Evolutionary conservation across 306 rosid species (phyloP), one percentile per base, ranked within the genome.

Genomic region (Dalbergia cultrata): DNA sequence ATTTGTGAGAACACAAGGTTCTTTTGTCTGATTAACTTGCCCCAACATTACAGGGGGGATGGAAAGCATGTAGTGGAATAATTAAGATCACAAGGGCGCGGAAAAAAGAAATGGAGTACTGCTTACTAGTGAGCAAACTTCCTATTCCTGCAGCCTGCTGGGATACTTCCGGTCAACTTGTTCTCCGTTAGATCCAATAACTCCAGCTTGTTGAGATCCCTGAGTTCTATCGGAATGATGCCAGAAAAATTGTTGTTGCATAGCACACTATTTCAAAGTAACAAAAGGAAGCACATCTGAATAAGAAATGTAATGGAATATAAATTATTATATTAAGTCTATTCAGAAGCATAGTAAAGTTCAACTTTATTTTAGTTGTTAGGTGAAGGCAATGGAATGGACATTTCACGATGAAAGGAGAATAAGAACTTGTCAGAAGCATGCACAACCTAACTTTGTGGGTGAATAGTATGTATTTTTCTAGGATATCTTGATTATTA

Each of bases 111-210:
- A 62, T 61, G 65, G 72, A 50, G 31, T 58, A 69, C 72, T 56
- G 79, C 86, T 78, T 88, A 95, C 97, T 88, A 70, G 82, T 74
- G 87, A 44, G 91, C 92, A 74, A 90, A 67, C 85, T 90, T 93
- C 82, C 97, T 86, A 81, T 88, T 83, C 64, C 79, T 79, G 86
- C 83, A 69, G 74, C 62, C 90, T 74, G 77, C 79, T 7, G 98
- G 97, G 68, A 93, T 82, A 56, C 63, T 74, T 82, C 97, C 98
- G 65, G 82, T 81, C 53, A 91, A 89, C 76, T 83, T 82, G 80
- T 93, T 95, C 50, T 74, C 91, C 85, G 94, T 88, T 80, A 96
- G 82, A 85, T 96, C 97, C 83, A 93, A 73, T 72, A 86, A 72
- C 79, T 92, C 91, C 77, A 96, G 79, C 78, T 83, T 87, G 67